Evolutionary conservation across 345 rosid genomes (phyloP), one percentile per base, ranked within the genome.

Genomic region (Populus pruinosa): DNA sequence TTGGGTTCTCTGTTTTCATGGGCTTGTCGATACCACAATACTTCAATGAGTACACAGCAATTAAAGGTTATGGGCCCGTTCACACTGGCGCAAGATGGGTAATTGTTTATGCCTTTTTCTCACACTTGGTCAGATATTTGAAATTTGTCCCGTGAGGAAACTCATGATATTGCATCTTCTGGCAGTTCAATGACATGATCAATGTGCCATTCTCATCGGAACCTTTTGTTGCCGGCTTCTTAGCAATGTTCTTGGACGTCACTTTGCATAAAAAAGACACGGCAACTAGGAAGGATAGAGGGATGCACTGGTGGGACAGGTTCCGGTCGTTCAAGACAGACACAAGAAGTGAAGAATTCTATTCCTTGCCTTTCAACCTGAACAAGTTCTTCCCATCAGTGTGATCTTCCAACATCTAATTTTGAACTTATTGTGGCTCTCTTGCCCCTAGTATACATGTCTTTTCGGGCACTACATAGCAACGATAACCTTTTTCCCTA

Each of bases 121-220:
- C 21, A n/a, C 31, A 31, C 39, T 62, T 49, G 3, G 39, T 36
- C 16, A 66, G 21, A 39, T 13, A 14, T 31, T 55, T 8, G 35
- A 6, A 53, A 8, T 38, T 21, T 27, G 17, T 6, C 38, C 17
- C 47, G 23, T 38, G 47, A 21, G 35, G 53, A 69, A 36, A 35
- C 25, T 55, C 17, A 33, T 36, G n/a, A 64, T 23, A 76, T 33
- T 74, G 43, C 8, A 79, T 69, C 66, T 56, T 82, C 1, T 71
- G 78, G 83, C 92, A 96, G 99, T 96, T 96, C 88, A 96, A 96
- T 73, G 99, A 96, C 85, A 96, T 96, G 93, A 84, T 92, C 73
- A 96, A 96, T 73, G 98, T 92, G 74, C 96, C 99, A 4, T 90
- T 90, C 85, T 92, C 99, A 1, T 93, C 96, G 0, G 93, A 93